phyloP scores from a whole-genome alignment of 768 basidiomycete genomes.

The Hirschioporus abietinus region DNA sequence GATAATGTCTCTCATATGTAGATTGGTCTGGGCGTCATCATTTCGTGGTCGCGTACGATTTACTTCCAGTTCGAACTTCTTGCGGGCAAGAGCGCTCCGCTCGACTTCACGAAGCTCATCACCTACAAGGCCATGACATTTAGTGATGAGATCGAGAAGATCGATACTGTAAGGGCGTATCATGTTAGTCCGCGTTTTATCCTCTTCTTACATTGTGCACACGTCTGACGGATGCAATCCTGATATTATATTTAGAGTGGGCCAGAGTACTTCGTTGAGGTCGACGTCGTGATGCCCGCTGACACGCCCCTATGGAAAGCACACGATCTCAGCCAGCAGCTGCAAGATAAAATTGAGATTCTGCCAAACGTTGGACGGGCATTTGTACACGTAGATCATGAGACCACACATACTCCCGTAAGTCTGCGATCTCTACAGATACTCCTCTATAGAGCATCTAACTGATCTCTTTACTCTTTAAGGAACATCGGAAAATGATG shows the following conservation, averaged over 20 bases:
- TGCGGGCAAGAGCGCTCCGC: slow-evolving; percentile 88
- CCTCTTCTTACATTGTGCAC: slow-evolving; percentile 41
- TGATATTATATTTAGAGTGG: slow-evolving; percentile 7
- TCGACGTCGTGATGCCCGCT: slow-evolving; percentile 91
- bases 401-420: slow-evolving; percentile 75
- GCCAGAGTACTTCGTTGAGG: slow-evolving; percentile 88
- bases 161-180: slow-evolving; percentile 92
- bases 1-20: slow-evolving; percentile 23
- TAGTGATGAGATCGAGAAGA: slow-evolving; percentile 73
- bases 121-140: slow-evolving; percentile 93
- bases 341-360: slow-evolving; percentile 86
- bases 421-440: slow-evolving; percentile 15
- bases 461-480: neutral
- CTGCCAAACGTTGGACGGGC: slow-evolving; percentile 89
- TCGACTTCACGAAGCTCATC: slow-evolving; percentile 85
- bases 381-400: slow-evolving; percentile 94
- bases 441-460: neutral
- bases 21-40: slow-evolving; percentile 77
- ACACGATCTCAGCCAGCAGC: slow-evolving; percentile 76
- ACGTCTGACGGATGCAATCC: neutral
- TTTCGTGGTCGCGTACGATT: slow-evolving; percentile 71
- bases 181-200: slow-evolving; percentile 47
- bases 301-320: slow-evolving; percentile 87
- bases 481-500: slow-evolving; percentile 13
- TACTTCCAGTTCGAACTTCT: slow-evolving; percentile 80